phyloP scores from a whole-genome alignment of 139 green algal genomes.

The Chlorella sorokiniana region DNA sequence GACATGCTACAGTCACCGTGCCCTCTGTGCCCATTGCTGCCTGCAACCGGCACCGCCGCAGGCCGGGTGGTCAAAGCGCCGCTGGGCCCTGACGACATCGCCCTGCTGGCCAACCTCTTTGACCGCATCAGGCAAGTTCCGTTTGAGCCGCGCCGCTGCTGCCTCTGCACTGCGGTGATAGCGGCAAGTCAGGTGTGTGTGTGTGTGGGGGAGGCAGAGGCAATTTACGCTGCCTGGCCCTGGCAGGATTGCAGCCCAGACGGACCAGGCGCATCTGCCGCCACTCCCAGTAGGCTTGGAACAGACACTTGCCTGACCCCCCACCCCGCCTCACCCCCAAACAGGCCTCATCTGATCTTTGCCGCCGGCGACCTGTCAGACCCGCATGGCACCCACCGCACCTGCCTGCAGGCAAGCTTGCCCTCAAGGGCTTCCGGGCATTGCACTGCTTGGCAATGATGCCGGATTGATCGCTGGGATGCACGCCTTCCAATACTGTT shows the following conservation, averaged over 20 bases:
- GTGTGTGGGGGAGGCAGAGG: too few relatives aligned
- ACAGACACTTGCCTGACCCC: background rate
- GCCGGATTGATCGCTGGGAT: background rate
- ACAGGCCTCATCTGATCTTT: constrained; percentile 36
- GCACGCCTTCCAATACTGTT: too few relatives aligned
- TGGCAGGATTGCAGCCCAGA: too few relatives aligned
- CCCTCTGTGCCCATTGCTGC: too few relatives aligned
- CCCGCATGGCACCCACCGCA: constrained; percentile 44
- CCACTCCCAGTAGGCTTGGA: too few relatives aligned
- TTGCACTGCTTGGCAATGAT: background rate
- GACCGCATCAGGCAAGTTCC: background rate
- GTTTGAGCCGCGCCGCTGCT: background rate
- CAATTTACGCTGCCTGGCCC: too few relatives aligned
- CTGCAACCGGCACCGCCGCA: too few relatives aligned
- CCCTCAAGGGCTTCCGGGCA: background rate
- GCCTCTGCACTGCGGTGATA: background rate
- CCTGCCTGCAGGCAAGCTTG: constrained; percentile 28
- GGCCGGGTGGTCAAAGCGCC: background rate
- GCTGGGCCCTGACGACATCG: background rate
- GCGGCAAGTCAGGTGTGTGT: background rate
- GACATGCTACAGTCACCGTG: too few relatives aligned
- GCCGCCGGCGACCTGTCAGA: constrained; percentile 45
- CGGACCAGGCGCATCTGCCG: background rate
- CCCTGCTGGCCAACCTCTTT: background rate
- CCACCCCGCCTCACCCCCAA: background rate